Evolutionary conservation across 805 yeast species (phyloP), one percentile per base, ranked within the genome.

Genomic region (Ogataea paradorogensis): DNA sequence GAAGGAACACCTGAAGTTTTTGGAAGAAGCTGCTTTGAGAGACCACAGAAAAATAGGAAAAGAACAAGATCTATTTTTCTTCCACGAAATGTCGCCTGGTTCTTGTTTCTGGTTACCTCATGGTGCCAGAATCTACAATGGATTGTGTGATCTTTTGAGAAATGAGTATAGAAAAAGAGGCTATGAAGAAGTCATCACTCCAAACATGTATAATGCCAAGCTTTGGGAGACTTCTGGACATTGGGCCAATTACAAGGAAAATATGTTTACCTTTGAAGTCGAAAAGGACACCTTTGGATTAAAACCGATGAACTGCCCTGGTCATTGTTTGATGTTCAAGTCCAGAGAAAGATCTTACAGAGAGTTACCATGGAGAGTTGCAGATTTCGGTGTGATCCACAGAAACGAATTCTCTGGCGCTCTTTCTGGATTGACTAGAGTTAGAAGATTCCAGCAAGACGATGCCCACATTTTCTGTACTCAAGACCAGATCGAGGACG

Each of bases 201-300:
- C 99, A 59, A 93, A 93, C 73, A 93, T 93, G 98, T 93, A 78
- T 78, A 91, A 90, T 72, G 71, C 97, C 46, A 91, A 91, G 68
- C 76, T 93, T 58, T 93, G 99, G 99, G 95, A 91, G 72, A 85
- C 93, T 40, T 90, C 98, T 9, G 99, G 99, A 52, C 99, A 93
- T 68, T 93, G 98, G 99, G 95, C 76, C 31, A 93, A 93, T 71
- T 93, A 93, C 69, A 84, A 88, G 64, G 99, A 93, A 64, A 88
- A 93, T 66, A 93, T 93, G 99, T 93, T 93, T 62, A 73, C 95
- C 9, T 87, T 93, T 57, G 96, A 90, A 40, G 95, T 91, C 51
- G 99, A 93, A 70, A 93, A 93, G 76, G 99, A 93, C 66, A 77
- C 78, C 27, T 93, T 73, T 59, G 99, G 96, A 57, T 78, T 93